These are phyloP conservation scores for Amyloporia xantha DNA, from an alignment of 768 basidiomycete genomes.

Conservation along the genomic window DNA sequence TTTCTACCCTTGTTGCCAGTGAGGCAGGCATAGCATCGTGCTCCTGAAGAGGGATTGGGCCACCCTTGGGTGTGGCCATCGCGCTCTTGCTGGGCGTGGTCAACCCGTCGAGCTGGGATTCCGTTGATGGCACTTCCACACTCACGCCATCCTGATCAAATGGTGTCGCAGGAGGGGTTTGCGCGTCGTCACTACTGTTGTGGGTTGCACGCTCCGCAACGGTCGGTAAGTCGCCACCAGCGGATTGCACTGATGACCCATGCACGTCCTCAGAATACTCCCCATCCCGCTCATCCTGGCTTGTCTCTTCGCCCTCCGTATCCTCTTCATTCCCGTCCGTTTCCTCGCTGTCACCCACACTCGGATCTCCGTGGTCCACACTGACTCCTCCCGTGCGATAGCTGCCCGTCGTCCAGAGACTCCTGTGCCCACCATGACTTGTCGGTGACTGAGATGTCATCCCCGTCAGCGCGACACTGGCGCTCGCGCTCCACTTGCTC, in stretches of 20 bases:
- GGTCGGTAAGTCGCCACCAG: neutral
- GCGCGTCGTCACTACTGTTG: slow-evolving; percentile 3
- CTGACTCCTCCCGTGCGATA: slow-evolving; percentile 47
- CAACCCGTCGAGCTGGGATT: neutral
- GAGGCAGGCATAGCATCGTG: slow-evolving; percentile 6
- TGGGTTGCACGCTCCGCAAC: neutral
- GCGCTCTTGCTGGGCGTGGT: neutral
- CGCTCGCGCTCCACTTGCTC: slow-evolving; percentile 79
- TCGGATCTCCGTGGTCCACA: slow-evolving; percentile 32
- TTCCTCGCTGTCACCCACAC: slow-evolving; percentile 23
- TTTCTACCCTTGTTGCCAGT: neutral
- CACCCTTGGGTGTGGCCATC: slow-evolving; percentile 7
- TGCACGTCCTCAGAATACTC: neutral
- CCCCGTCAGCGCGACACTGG: slow-evolving; percentile 42
- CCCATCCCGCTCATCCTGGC: neutral
- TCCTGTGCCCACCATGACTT: slow-evolving; percentile 27
- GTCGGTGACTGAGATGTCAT: slow-evolving; percentile 19
- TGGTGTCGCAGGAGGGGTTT: slow-evolving; percentile 5
- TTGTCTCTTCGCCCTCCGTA: slow-evolving; percentile 7
- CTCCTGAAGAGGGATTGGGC: slow-evolving; percentile 4
- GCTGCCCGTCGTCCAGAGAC: slow-evolving; percentile 56
- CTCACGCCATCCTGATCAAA: neutral
- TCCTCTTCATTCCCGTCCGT: slow-evolving; percentile 15
- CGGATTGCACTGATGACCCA: neutral
- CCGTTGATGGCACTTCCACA: neutral